phyloP scores from a whole-genome alignment of 106 monocot species.

The Dioscorea alata region DNA sequence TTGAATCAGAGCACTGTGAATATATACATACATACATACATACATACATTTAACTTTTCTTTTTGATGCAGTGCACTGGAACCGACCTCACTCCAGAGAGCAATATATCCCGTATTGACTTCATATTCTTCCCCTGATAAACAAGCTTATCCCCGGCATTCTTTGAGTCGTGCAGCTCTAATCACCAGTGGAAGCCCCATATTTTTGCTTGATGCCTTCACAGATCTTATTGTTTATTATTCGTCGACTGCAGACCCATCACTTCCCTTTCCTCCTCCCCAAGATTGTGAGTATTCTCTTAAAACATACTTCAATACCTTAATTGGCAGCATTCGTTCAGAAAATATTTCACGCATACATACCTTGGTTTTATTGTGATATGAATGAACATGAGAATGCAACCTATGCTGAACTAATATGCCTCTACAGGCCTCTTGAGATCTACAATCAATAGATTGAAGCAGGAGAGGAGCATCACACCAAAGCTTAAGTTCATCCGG shows the following conservation, averaged over 20 bases:
- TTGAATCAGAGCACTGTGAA: too few species aligned
- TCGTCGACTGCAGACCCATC: conserved; percentile 72
- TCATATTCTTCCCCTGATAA: conserved; percentile 85
- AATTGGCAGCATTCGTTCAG: too few species aligned
- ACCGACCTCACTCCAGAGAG: conserved; percentile 62
- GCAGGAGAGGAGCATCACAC: conserved; percentile 84
- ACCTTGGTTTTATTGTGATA: too few species aligned
- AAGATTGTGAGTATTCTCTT: conserved; percentile 64
- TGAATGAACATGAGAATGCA: too few species aligned
- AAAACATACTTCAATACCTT: too few species aligned
- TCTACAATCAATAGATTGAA: conserved; percentile 76
- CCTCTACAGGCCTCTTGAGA: conserved; percentile 54
- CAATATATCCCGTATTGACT: conserved; percentile 73
- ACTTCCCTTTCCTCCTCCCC: conserved; percentile 86
- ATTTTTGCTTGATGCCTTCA: conserved; percentile 89
- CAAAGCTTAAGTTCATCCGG: conserved; percentile 71
- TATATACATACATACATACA: too few species aligned
- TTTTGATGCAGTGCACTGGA: conserved; percentile 78
- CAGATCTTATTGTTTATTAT: conserved; percentile 87
- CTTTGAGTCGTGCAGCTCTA: conserved; percentile 82
- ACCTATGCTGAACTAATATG: neutral
- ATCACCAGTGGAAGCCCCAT: conserved; percentile 89
- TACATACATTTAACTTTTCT: neutral
- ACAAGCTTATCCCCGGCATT: conserved; percentile 86
- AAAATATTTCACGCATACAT: too few species aligned